phyloP scores from a whole-genome alignment of 2,329 filamentous ascomycete genomes.

The Helotiales sp. region DNA sequence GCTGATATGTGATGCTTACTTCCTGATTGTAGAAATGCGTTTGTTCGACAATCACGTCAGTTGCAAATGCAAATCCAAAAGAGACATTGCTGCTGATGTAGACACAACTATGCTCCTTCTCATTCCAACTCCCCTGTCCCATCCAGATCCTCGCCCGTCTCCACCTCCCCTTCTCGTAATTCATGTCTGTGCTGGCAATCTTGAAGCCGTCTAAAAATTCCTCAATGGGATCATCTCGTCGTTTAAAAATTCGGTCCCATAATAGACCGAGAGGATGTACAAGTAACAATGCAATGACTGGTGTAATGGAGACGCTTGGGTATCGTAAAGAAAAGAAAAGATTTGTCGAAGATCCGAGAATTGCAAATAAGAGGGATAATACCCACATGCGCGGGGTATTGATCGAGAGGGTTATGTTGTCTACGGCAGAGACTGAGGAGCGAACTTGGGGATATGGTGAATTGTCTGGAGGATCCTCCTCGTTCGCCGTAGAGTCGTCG shows the following conservation, averaged over 20 bases:
- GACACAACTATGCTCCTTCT: conserved; percentile 87
- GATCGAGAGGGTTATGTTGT: conserved; percentile 79
- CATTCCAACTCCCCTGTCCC: conserved; percentile 81
- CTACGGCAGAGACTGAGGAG: conserved; percentile 76
- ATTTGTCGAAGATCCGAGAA: conserved; percentile 83
- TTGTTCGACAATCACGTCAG: conserved; percentile 89
- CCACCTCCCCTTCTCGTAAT: conserved; percentile 31
- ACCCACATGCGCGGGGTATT: conserved; percentile 89
- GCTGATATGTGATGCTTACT: conserved; percentile 75
- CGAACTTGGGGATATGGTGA: conserved; percentile 80
- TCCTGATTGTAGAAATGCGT: conserved; percentile 88
- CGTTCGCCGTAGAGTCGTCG: conserved; percentile 45
- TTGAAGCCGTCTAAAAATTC: conserved; percentile 59
- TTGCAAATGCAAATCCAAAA: conserved; percentile 88
- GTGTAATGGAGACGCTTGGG: conserved; percentile 87
- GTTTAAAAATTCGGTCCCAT: conserved; percentile 77
- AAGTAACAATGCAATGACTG: conserved; percentile 83
- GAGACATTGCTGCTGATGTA: conserved; percentile 91
- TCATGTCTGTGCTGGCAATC: conserved; percentile 40
- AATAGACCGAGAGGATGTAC: conserved; percentile 82
- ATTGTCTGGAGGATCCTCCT: conserved; percentile 66
- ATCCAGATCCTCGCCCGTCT: conserved; percentile 70
- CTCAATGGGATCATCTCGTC: conserved; percentile 57
- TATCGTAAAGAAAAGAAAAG: conserved; percentile 90
- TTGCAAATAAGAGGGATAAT: conserved; percentile 77